Conservation (phyloP, 768 basidiomycete species). For the Pleurotus giganteus region DNA sequence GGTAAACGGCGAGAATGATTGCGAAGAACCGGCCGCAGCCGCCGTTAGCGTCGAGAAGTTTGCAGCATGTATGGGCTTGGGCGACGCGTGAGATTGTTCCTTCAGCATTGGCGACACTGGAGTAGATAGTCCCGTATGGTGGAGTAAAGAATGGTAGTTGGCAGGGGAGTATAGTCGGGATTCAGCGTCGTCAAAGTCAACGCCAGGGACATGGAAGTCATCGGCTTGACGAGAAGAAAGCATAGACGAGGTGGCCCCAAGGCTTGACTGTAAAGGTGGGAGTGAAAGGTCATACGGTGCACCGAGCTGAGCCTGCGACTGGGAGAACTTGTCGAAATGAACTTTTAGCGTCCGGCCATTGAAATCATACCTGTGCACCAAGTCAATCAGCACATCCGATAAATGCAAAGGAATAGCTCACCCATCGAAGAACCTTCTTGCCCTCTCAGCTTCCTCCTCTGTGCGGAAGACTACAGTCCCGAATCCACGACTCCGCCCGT, state of each 20-base stretch:
- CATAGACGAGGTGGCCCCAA: not conserved
- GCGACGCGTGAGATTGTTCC: not conserved
- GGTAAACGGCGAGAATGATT: not conserved
- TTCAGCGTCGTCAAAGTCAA: conserved; percentile 11
- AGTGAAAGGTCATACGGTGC: conserved; percentile 18
- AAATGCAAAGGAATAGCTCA: conserved; percentile 36
- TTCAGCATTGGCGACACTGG: not conserved
- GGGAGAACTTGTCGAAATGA: conserved; percentile 83
- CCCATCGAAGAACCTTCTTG: conserved; percentile 90
- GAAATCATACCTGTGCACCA: conserved; percentile 68
- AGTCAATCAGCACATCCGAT: conserved; percentile 6
- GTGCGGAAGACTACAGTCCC: conserved; percentile 88
- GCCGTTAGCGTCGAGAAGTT: not conserved
- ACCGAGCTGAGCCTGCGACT: conserved; percentile 16
- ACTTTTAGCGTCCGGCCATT: conserved; percentile 88
- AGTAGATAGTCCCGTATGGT: conserved; percentile 3
- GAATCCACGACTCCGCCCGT: conserved; percentile 89
- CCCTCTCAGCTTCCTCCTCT: conserved; percentile 80
- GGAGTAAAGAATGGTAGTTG: conserved; percentile 3
- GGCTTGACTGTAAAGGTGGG: too few relatives aligned
- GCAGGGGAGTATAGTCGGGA: conserved; percentile 12
- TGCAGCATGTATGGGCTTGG: not conserved
- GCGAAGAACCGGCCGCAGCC: not conserved
- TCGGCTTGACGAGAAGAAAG: not conserved
- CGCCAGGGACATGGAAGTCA: not conserved